Percentiles rank a stretch among this genome's conserved stretches.
Evolutionary conservation across 2,329 filamentous ascomycete species (phyloP).

Genomic region (Rhytidhysteron rufulum): DNA sequence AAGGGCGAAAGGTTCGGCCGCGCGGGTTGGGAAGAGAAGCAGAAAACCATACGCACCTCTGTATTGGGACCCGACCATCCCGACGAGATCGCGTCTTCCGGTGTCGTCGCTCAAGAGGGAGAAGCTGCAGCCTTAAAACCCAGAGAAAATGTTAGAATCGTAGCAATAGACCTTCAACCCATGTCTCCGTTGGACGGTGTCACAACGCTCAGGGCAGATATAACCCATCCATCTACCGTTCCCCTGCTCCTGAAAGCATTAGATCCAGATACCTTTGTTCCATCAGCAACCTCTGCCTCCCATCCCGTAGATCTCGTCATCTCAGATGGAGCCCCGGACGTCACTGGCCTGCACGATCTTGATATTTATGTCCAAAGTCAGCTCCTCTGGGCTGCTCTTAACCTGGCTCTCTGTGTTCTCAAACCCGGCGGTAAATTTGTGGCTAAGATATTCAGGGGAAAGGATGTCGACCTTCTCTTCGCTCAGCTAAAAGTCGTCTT

Average conservation of each 20-base stretch:
- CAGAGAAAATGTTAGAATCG: conserved; percentile 79
- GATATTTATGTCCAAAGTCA: conserved; percentile 98
- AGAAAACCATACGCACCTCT: conserved; percentile 61
- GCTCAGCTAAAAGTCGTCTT: conserved; percentile 93
- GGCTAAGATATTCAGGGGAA: conserved; percentile 93
- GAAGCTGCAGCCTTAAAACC: conserved; percentile 35
- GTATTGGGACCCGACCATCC: conserved; percentile 45
- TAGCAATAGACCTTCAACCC: conserved; percentile 91
- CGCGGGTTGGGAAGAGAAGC: conserved; percentile 80
- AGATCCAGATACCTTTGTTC: conserved; percentile 59
- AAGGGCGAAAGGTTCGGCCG: conserved; percentile 89
- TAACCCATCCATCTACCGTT: conserved; percentile 93
- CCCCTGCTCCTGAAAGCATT: conserved; percentile 82
- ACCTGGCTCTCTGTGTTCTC: conserved; percentile 87
- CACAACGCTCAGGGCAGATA: conserved; percentile 87
- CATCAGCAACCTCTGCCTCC: conserved; percentile 48
- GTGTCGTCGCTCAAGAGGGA: conserved; percentile 12
- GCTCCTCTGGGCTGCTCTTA: conserved; percentile 88
- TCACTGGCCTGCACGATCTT: conserved; percentile 92
- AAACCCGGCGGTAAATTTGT: conserved; percentile 94
- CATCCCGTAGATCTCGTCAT: conserved; percentile 89
- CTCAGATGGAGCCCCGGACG: conserved; percentile 92
- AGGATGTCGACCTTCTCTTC: conserved; percentile 93
- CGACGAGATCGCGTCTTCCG: background rate
- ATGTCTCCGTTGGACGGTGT: conserved; percentile 94